Evolutionary conservation across 768 basidiomycete genomes (phyloP).

Genomic region (Lanmaoa pseudosensibilis): DNA sequence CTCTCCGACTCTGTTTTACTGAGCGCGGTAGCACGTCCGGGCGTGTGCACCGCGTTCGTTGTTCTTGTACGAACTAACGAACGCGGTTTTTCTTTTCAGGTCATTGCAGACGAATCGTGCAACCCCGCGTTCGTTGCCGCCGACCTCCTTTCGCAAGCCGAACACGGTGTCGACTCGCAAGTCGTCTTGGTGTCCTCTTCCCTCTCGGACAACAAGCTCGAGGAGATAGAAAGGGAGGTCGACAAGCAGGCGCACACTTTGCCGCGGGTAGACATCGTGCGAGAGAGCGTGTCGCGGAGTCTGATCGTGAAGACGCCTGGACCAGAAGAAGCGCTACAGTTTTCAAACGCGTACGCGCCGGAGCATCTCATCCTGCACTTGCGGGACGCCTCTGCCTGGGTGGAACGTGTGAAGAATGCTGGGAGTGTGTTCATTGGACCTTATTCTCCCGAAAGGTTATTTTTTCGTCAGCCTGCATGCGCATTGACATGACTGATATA

Average conservation of each 20-base stretch:
- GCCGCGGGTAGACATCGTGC: constrained; percentile 85
- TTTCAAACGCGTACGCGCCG: constrained; percentile 97
- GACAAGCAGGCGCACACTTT: constrained; percentile 85
- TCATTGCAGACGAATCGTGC: constrained; percentile 87
- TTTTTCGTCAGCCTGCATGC: background rate
- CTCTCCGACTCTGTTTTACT: background rate
- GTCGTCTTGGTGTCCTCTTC: constrained; percentile 87
- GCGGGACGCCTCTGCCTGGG: constrained; percentile 61
- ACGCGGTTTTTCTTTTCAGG: constrained; percentile 48
- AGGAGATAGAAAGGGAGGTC: constrained; percentile 80
- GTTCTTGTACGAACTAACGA: constrained; percentile 37
- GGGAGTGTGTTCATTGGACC: constrained; percentile 96
- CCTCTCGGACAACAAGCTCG: constrained; percentile 60
- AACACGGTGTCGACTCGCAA: constrained; percentile 97
- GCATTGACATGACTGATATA: constrained; percentile 4
- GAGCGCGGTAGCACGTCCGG: constrained; percentile 61
- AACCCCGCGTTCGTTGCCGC: constrained; percentile 92
- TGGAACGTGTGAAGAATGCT: constrained; percentile 80
- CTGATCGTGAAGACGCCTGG: constrained; percentile 75
- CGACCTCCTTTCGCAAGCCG: constrained; percentile 95
- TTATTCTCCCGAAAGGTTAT: constrained; percentile 92
- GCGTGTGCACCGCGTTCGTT: constrained; percentile 54
- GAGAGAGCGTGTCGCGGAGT: constrained; percentile 86
- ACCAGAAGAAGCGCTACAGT: constrained; percentile 75
- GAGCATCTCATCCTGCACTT: constrained; percentile 96